Conservation (phyloP, 805 yeast genomes). For the Ogataea degrootiae region DNA sequence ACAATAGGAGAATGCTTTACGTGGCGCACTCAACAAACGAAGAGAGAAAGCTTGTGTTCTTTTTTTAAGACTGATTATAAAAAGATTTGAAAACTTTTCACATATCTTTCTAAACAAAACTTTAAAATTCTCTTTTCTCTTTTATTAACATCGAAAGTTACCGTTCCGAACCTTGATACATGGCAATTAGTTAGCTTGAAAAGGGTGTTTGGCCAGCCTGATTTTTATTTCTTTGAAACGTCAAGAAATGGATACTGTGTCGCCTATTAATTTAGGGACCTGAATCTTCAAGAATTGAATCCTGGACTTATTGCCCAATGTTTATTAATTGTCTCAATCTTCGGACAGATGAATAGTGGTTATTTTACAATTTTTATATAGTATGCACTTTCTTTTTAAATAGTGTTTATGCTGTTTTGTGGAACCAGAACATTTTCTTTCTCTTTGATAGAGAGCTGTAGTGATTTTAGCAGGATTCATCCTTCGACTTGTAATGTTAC, state of each 20-base stretch:
- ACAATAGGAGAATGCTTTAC: not conserved
- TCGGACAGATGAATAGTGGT: slow-evolving; percentile 23
- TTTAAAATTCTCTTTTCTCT: slow-evolving; percentile 3
- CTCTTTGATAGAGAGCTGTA: not conserved
- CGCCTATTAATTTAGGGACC: slow-evolving; percentile 34
- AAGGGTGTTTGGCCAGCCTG: slow-evolving; percentile 5
- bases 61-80: not conserved
- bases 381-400: slow-evolving; percentile 21
- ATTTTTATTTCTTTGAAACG: not conserved
- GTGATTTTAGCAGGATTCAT: no score
- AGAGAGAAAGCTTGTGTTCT: no score
- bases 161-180: slow-evolving; percentile 22
- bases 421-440: slow-evolving; percentile 26
- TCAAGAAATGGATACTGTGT: slow-evolving; percentile 8
- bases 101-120: slow-evolving; percentile 3
- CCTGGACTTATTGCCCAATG: slow-evolving; percentile 14
- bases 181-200: slow-evolving; percentile 22
- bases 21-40: not conserved
- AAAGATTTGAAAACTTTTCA: slow-evolving; percentile 12
- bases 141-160: slow-evolving; percentile 25
- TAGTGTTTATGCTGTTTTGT: slow-evolving; percentile 29
- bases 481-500: no score
- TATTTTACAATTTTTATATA: slow-evolving; percentile 14
- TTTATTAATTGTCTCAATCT: slow-evolving; percentile 23
- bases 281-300: slow-evolving; percentile 8